phyloP scores from a whole-genome alignment of 139 green algal species.

The Zygnema circumcarinatum region DNA sequence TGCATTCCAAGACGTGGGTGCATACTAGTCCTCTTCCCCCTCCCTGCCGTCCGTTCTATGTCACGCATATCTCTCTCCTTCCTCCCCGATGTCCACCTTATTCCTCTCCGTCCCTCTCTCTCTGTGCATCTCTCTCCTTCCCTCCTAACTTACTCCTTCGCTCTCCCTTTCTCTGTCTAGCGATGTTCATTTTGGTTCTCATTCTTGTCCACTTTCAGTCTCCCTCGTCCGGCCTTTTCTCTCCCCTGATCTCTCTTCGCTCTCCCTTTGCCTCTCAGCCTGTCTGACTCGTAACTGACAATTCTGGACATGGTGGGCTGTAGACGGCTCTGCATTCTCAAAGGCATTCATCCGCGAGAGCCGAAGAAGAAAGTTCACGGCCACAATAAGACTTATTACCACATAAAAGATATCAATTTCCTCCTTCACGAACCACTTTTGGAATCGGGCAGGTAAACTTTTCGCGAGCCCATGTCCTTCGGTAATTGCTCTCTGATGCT shows the following conservation, averaged over 20 bases:
- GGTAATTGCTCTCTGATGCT: neutral
- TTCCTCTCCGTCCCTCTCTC: neutral
- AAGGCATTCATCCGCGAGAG: conserved; percentile 96
- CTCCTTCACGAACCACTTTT: conserved; percentile 95
- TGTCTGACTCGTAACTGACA: too few relatives aligned
- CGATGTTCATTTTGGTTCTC: neutral
- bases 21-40: too few relatives aligned
- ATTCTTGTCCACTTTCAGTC: neutral
- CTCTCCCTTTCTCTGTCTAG: neutral
- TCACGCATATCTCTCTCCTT: too few relatives aligned
- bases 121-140: neutral
- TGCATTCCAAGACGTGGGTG: too few relatives aligned
- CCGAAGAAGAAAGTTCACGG: conserved; percentile 95
- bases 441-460: conserved; percentile 67
- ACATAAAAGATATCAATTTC: conserved; percentile 95
- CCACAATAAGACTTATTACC: conserved; percentile 98
- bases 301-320: too few relatives aligned
- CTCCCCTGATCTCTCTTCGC: neutral
- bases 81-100: neutral
- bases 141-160: neutral
- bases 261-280: neutral
- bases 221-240: neutral
- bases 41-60: too few relatives aligned
- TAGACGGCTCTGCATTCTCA: conserved; percentile 97
- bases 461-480: conserved; percentile 4